These are phyloP conservation scores for Kazachstania taianensis DNA, from an alignment of 805 yeast genomes.

Conservation along the genomic window DNA sequence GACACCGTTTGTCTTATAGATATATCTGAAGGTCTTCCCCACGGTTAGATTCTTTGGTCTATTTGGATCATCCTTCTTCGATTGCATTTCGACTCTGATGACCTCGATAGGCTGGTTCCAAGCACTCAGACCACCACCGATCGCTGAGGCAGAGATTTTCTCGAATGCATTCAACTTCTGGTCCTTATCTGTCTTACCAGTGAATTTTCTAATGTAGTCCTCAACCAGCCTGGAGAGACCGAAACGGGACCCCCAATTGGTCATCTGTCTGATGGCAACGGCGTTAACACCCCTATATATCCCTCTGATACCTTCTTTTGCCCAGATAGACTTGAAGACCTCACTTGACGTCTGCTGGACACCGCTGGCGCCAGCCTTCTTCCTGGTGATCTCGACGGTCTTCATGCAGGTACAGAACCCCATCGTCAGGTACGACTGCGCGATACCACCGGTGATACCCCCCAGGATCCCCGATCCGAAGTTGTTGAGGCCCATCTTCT, in stretches of 20 bases:
- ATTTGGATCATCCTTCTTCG: slow-evolving; percentile 86
- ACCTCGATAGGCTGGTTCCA: slow-evolving; percentile 99
- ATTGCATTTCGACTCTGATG: slow-evolving; percentile 95
- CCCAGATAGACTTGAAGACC: slow-evolving; percentile 77
- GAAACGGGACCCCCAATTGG: slow-evolving; percentile 98
- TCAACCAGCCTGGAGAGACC: slow-evolving; percentile 90
- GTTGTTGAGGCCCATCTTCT: slow-evolving; percentile 51
- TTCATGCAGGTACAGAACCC: slow-evolving; percentile 99
- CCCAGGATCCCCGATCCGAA: slow-evolving; percentile 89
- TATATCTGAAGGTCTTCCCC: slow-evolving; percentile 64
- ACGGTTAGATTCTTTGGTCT: slow-evolving; percentile 89
- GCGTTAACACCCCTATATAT: slow-evolving; percentile 98
- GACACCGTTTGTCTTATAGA: slow-evolving; percentile 72
- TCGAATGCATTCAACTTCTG: slow-evolving; percentile 63
- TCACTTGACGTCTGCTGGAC: slow-evolving; percentile 67
- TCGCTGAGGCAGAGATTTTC: slow-evolving; percentile 71
- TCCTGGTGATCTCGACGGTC: slow-evolving; percentile 92
- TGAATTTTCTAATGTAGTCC: slow-evolving; percentile 57
- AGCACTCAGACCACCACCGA: slow-evolving; percentile 96
- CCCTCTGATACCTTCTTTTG: slow-evolving; percentile 84
- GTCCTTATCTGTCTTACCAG: slow-evolving; percentile 47
- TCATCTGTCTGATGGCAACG: slow-evolving; percentile 96
- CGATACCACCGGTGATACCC: slow-evolving; percentile 92
- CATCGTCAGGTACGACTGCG: slow-evolving; percentile 92
- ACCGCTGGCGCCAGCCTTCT: slow-evolving; percentile 66